Base-by-base conservation (phyloP, 2,329 filamentous ascomycete genomes). In the Triangularia setosa region DNA sequence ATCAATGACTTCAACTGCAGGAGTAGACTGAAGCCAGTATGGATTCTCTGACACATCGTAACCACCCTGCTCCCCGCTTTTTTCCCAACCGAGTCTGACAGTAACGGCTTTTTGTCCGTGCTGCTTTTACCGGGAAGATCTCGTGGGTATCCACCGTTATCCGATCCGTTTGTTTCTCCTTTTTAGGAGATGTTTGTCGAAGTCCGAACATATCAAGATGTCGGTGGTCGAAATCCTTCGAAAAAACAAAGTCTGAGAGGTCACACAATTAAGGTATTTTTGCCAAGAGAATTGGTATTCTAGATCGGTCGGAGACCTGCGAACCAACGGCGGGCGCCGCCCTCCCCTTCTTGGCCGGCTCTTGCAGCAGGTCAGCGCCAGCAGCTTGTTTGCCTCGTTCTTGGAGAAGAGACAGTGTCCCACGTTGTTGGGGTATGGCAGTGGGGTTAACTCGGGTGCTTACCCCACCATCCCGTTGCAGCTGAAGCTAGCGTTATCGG, bases 21-120 rank as follows among this genome's bases (percentile, higher is more conserved):
- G 16, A 48, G 21, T 48, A 48, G 40, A 7, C 18, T 21, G 40
- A 48, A 48, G 40, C 40, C 40, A 48, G n/a, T 28, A 60, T 60
- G 58, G 58, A 60, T 60, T 60, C 48, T 14, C 21, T 60, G 40
- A 60, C 58, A 60, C 35, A 60, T 60, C 23, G 48, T 52, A 60
- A 60, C 58, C 14, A 60, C 58, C 9, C 8, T 28, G 25, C 21
- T 53, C 58, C 58, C 58, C 58, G 40, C 33, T 52, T 28, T 7
- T 60, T 60, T 33, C 30, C 57, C 35, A 59, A 48, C 11, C 14
- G 52, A 28, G 52, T 24, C 21, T 25, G 25, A 55, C 23, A 28
- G 25, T 25, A 23, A 23, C 48, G 21, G 18, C 48, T 33, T 33
- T 60, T 60, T 40, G 58, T 48, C 23, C n/a, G 21, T 52, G 33